Evolutionary conservation across 2,329 filamentous ascomycete species (phyloP), one percentile per base, ranked within the genome.

Genomic region (Fusarium albosuccineum): DNA sequence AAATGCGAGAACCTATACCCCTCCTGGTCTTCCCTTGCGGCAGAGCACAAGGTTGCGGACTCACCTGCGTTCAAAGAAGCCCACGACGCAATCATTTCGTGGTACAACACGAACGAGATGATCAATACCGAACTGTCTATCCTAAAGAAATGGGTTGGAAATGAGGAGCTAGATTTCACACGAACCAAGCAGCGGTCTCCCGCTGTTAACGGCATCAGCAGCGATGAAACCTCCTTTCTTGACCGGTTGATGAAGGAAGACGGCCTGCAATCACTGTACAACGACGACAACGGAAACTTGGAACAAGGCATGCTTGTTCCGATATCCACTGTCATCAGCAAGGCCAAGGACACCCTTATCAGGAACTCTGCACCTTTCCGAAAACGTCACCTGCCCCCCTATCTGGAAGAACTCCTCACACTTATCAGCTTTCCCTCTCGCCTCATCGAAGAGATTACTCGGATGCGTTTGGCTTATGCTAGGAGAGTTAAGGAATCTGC

Each of bases 361-460:
- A 85, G 89, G 70, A 97, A 97, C 75, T 92, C 93, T 3, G 88
- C 89, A 64, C 89, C 90, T 1, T 99, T 98, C 76, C 89, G 91
- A 40, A 92, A 94, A 73, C 90, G 95, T 5, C 95, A 99, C 80
- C 83, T 99, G 14, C 96, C 96, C 7, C 94, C 94, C 0, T 98
- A 97, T 76, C 97, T 99, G 60, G 96, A 99, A 76, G 96, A 99
- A 78, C 86, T 99, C 44, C 87, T 98, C 46, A 97, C 93, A 0
- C 85, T 99, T 42, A 97, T 99, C 83, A 98, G 97, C 80, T 99
- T 99, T 74, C 96, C 96, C 1, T 97, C 94, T 1, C 91, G 96
- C 9, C 86, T 99, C 36, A 96, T 99, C 40, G 94, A 98, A 79
- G 96, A 98, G 76, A 97, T 99, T 74, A 97, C 97, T 76, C 92